Evolutionary conservation across 23 red algal genomes (phyloP).

Genomic region (Gracilaria caudata): DNA sequence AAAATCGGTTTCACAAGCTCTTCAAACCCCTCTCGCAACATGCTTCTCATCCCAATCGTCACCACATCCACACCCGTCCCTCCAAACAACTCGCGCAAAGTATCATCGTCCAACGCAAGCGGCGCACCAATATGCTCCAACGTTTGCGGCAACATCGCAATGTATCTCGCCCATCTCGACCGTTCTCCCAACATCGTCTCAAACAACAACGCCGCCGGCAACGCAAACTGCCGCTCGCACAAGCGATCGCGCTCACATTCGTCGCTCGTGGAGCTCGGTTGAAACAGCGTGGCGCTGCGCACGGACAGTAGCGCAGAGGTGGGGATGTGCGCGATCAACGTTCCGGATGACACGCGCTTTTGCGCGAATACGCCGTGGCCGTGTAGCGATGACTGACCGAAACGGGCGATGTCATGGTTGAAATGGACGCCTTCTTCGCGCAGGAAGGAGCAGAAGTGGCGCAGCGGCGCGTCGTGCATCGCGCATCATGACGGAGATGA

Average conservation of each 20-base stretch:
- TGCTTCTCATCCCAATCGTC: neutral
- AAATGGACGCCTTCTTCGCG: conserved; percentile 7
- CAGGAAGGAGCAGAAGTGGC: conserved; percentile 20
- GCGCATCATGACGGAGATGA: too few species aligned
- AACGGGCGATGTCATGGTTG: conserved; percentile 4
- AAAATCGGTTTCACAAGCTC: conserved; percentile 2
- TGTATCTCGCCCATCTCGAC: conserved; percentile 27
- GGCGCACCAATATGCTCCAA: conserved; percentile 34
- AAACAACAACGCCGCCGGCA: conserved; percentile 29
- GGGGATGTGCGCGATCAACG: conserved; percentile 2
- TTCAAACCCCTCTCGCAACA: conserved; percentile 18
- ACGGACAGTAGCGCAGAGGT: conserved; percentile 26
- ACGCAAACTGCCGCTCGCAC: conserved; percentile 4
- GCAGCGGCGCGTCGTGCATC: conserved; percentile 3
- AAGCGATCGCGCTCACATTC: neutral
- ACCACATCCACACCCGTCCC: conserved; percentile 24
- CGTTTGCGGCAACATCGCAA: conserved; percentile 11
- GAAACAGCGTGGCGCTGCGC: conserved; percentile 11
- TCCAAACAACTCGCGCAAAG: neutral
- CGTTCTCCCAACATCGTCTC: neutral
- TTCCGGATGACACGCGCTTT: neutral
- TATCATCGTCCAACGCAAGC: neutral
- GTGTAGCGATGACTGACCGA: conserved; percentile 2
- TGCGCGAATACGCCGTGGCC: conserved; percentile 27
- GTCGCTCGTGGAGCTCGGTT: neutral